Conservation (phyloP, 169 alveolate species). For the Hepatocystis sp. region DNA sequence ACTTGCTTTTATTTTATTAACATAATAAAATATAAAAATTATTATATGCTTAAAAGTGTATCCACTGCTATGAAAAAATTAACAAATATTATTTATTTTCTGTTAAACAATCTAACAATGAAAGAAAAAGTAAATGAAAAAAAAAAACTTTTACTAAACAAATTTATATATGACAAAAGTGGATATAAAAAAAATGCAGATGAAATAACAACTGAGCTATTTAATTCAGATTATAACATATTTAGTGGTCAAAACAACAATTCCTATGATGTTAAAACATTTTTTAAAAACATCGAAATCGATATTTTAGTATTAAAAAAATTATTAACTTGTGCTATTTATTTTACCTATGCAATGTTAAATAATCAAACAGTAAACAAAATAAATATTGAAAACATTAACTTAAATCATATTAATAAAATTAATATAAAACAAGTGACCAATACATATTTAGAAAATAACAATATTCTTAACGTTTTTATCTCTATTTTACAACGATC, state of each 20-base stretch:
- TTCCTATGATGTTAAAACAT: constrained; percentile 29
- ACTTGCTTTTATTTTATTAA: constrained; percentile 58
- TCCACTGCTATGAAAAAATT: constrained; percentile 60
- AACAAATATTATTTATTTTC: constrained; percentile 34
- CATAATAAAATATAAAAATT: constrained; percentile 42
- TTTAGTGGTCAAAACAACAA: background rate
- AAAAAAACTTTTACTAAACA: background rate
- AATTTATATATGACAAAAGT: constrained; percentile 2
- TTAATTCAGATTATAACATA: constrained; percentile 24
- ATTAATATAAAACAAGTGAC: constrained; percentile 47
- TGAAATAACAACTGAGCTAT: constrained; percentile 39
- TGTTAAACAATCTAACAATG: constrained; percentile 17
- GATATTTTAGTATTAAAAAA: constrained; percentile 55
- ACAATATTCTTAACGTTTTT: constrained; percentile 45
- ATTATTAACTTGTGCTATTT: constrained; percentile 48
- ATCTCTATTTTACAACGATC: constrained; percentile 61
- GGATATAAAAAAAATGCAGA: constrained; percentile 14
- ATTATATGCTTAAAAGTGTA: constrained; percentile 48
- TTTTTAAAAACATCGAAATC: constrained; percentile 53
- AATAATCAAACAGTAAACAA: constrained; percentile 47
- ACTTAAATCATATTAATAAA: constrained; percentile 38
- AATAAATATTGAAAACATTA: constrained; percentile 52
- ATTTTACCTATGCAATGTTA: constrained; percentile 66
- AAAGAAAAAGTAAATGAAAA: constrained; percentile 33
- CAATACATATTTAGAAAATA: constrained; percentile 35